These are phyloP conservation scores for Ascochyta rabiei DNA, from an alignment of 2,329 filamentous ascomycete species.

Conservation along the genomic window DNA sequence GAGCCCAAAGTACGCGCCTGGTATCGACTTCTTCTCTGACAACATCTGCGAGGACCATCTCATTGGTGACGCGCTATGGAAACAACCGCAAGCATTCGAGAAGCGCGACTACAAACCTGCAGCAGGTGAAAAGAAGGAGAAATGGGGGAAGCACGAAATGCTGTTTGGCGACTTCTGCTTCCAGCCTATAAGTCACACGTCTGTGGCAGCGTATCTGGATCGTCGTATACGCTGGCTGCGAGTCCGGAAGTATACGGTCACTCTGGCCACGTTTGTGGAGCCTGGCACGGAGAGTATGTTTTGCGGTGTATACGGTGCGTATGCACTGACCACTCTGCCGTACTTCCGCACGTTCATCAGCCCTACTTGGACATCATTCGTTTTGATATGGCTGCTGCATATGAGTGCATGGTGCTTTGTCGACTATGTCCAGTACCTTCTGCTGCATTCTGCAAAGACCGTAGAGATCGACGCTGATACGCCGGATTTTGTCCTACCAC, in stretches of 20 bases:
- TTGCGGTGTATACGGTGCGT: constrained; percentile 81
- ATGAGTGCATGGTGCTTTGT: constrained; percentile 73
- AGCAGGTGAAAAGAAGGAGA: constrained; percentile 40
- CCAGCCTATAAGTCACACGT: constrained; percentile 86
- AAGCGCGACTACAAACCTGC: constrained; percentile 30
- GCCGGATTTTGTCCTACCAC: constrained; percentile 70
- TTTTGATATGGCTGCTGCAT: constrained; percentile 67
- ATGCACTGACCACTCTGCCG: constrained; percentile 75
- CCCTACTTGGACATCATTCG: constrained; percentile 71
- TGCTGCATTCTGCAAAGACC: constrained; percentile 74
- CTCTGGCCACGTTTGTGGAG: constrained; percentile 86
- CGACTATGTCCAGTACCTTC: constrained; percentile 75
- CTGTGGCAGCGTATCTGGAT: constrained; percentile 75
- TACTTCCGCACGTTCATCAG: constrained; percentile 65
- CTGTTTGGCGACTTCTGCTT: constrained; percentile 85
- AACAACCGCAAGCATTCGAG: constrained; percentile 54
- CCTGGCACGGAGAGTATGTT: constrained; percentile 89
- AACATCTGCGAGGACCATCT: constrained; percentile 98
- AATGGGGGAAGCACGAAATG: constrained; percentile 78
- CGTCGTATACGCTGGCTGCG: constrained; percentile 88
- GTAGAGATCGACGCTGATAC: constrained; percentile 75
- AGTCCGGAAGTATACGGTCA: constrained; percentile 92
- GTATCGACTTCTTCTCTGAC: constrained; percentile 90
- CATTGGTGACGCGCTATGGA: constrained; percentile 91
- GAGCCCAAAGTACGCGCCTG: constrained; percentile 61